Evolutionary conservation across 768 basidiomycete species (phyloP).

Genomic region (Leccinum obscurum): DNA sequence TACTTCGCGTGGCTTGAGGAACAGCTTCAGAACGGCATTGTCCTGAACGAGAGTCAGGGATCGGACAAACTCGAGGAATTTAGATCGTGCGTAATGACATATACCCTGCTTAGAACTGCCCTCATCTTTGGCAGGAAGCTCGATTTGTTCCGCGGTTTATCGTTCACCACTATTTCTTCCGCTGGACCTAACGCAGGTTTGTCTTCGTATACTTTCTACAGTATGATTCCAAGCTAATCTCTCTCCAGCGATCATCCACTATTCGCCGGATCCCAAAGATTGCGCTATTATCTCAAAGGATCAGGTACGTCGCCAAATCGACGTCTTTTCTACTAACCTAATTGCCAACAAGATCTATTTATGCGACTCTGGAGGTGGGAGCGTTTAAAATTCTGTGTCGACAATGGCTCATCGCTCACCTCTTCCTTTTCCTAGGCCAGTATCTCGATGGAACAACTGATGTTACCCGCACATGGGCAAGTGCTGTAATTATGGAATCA

Average conservation of each 20-base stretch:
- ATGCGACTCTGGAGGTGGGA: conserved; percentile 83
- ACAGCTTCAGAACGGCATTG: conserved; percentile 59
- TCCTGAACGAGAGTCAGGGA: conserved; percentile 76
- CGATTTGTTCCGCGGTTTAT: conserved; percentile 79
- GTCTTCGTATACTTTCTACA: conserved; percentile 15
- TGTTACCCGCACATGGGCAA: conserved; percentile 84
- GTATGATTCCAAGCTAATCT: not conserved
- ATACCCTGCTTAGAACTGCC: not conserved
- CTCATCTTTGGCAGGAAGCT: conserved; percentile 53
- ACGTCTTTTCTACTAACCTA: conserved; percentile 34
- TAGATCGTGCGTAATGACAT: conserved; percentile 61
- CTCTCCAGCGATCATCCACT: conserved; percentile 84
- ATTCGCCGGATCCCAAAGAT: conserved; percentile 72
- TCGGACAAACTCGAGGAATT: conserved; percentile 78
- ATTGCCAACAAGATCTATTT: conserved; percentile 56
- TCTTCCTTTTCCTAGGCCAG: conserved; percentile 49
- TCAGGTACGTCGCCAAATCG: conserved; percentile 43
- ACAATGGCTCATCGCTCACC: not conserved
- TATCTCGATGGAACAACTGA: conserved; percentile 95
- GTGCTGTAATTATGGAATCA: conserved; percentile 16
- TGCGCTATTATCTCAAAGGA: conserved; percentile 76
- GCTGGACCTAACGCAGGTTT: conserved; percentile 89
- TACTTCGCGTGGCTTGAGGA: conserved; percentile 98
- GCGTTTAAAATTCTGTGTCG: not conserved
- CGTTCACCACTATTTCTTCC: conserved; percentile 91